Percentiles rank a stretch among this genome's conserved stretches.
These are phyloP conservation scores for Reutealis trisperma DNA, from an alignment of 345 rosid species.

Conservation along the genomic window DNA sequence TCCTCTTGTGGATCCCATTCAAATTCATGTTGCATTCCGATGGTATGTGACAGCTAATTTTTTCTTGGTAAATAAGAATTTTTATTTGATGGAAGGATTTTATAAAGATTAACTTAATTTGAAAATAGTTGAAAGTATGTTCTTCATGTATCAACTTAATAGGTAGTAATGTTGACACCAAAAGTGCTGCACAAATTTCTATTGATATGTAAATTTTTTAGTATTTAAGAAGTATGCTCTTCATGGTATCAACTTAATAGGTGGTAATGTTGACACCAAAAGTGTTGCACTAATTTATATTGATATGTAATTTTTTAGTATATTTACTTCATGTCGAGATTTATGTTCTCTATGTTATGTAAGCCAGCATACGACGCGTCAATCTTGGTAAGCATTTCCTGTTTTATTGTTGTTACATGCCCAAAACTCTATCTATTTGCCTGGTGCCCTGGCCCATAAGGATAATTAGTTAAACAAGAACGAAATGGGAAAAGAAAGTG, in stretches of 20 bases:
- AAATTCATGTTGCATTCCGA: not conserved
- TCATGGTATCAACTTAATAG: not conserved
- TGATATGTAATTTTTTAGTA: not conserved
- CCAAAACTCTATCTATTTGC: not conserved
- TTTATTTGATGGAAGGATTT: not conserved
- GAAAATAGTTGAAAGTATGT: not conserved
- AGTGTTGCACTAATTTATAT: not conserved
- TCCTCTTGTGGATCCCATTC: not conserved
- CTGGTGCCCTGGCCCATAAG: not conserved
- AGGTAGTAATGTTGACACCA: not conserved
- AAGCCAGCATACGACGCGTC: not conserved
- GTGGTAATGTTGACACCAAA: not conserved
- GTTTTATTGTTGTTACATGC: not conserved
- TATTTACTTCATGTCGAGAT: not conserved
- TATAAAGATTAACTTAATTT: slow-evolving; percentile 11
- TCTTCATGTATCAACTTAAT: not conserved
- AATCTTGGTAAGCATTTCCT: not conserved
- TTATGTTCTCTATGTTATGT: not conserved
- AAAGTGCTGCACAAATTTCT: not conserved
- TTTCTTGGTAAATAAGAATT: not conserved
- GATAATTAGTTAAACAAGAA: not conserved
- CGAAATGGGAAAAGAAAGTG: not conserved
- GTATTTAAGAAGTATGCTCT: not conserved
- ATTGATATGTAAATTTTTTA: not conserved
- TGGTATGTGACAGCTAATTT: not conserved